Base-by-base conservation (phyloP, 345 rosid species). In the Eucalyptus cloeziana region DNA sequence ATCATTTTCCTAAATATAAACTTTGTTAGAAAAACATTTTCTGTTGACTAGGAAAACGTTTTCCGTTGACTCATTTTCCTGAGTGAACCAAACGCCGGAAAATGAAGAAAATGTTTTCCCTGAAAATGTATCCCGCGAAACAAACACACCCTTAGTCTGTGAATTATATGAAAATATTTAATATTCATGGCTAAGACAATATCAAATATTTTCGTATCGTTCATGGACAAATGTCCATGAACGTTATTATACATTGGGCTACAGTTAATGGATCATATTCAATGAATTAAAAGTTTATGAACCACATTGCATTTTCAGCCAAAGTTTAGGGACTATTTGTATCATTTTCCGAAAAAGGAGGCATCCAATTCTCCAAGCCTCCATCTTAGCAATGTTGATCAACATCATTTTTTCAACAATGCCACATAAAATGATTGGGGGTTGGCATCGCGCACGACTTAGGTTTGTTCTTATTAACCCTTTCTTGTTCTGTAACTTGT, bases 271-370 rank as follows among this genome's bases (percentile, higher is more conserved):
- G 3, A 58, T 1, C 1, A 13, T 13, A 2, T 27, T 62, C 0
- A 62, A 27, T 13, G 4, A 62, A 27, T 62, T 27, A 62, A 62
- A 27, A 60, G 4, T 0, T 60, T 1, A 60, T 0, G 15, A 1
- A 27, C 1, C 5, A 0, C 0, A 12, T 27, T 11, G 14, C 6
- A 27, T 13, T 27, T 60, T 27, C 1, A 3, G 0, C 5, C 1
- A 27, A 60, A 27, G 7, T 60, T 27, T 60, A 27, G 4, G 2
- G 4, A 60, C 0, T 12, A 60, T 24, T 56, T 56, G 0, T 56
- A 5, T 56, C 62, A 56, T 56, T 56, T 56, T 56, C 62, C 4
- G 3, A 24, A 56, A 22, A 56, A 9, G 13, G 0, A 56, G 33
- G 69, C 31, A 60, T 17, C 25, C 11, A 5, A 69, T 69, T 69